phyloP scores from a whole-genome alignment of 2,329 filamentous ascomycete genomes.

The Fusarium torulosum region DNA sequence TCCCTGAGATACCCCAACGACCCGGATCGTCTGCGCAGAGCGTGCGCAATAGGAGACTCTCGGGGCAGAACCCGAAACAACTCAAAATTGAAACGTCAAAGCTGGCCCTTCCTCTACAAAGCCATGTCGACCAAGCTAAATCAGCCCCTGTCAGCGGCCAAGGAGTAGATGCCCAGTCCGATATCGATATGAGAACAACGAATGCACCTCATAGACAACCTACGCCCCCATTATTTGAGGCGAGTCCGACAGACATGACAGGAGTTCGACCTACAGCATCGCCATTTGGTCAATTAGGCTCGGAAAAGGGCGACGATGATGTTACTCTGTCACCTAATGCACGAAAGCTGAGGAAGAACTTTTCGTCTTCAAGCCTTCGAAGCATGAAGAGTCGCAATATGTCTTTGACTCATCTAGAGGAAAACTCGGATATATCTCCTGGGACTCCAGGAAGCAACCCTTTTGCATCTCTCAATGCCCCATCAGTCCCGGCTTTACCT shows the following conservation, averaged over 20 bases:
- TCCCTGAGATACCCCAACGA: constrained; percentile 59
- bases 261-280: constrained; percentile 46
- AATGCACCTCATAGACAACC: constrained; percentile 40
- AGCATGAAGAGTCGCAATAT: constrained; percentile 81
- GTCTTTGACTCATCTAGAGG: constrained; percentile 72
- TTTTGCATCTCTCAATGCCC: constrained; percentile 68
- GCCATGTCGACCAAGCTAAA: constrained; percentile 30
- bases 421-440: constrained; percentile 75
- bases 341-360: constrained; percentile 70
- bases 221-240: constrained; percentile 46
- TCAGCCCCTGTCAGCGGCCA: constrained; percentile 24
- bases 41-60: constrained; percentile 82
- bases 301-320: constrained; percentile 55
- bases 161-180: constrained; percentile 19
- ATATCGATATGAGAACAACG: constrained; percentile 17
- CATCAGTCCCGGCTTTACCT: constrained; percentile 70
- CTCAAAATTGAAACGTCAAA: constrained; percentile 85
- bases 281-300: constrained; percentile 51
- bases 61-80: constrained; percentile 82
- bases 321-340: constrained; percentile 66
- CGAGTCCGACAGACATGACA: constrained; percentile 47
- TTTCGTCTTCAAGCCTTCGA: constrained; percentile 76
- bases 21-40: constrained; percentile 57
- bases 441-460: constrained; percentile 79
- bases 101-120: constrained; percentile 43